Evolutionary conservation across 2,329 filamentous ascomycete species (phyloP), one percentile per base, ranked within the genome.

Genomic region (Fusarium protoensiforme): DNA sequence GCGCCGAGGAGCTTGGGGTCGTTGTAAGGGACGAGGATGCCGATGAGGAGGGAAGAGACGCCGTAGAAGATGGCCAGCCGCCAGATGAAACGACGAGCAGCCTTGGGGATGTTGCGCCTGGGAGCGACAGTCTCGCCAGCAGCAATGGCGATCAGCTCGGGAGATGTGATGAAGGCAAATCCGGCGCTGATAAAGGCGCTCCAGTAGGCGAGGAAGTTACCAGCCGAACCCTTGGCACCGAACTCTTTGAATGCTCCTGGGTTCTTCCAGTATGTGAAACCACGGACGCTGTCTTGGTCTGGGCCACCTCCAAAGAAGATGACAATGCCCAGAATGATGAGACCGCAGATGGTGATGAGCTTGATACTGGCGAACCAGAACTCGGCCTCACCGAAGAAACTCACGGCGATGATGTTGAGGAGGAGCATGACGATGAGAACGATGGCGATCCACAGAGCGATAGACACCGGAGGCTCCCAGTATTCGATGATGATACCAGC

Each of bases 321-420:
- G 22, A 76, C 76, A 5, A 78, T 73, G 0, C 71, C 69, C 13
- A 89, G 80, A 46, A 91, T 86, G 70, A 91, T 86, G 48, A 91
- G 84, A 18, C 87, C 89, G 8, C 88, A 77, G 67, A 91, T 90
- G 54, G 86, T 87, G 68, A 90, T 82, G 39, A 91, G 83, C 79
- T 92, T 92, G 80, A 91, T 84, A 35, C 84, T 86, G 13, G 88
- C 87, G 69, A 91, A 90, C 84, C 87, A 88, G 78, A 91, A 91
- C 77, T 91, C 89, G 48, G 88, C 85, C 79, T 91, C 89, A 41
- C 89, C 89, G 73, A 90, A 91, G 73, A 88, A 83, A 24, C 83
- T 83, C 5, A 91, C 87, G 51, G 87, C 87, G 61, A 90, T 84
- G 70, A 90, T 87, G 77, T 91, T 91, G 68, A 90, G 84, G 8